phyloP scores from a whole-genome alignment of 257 asterid genomes.

The Oldenlandia corymbosa region DNA sequence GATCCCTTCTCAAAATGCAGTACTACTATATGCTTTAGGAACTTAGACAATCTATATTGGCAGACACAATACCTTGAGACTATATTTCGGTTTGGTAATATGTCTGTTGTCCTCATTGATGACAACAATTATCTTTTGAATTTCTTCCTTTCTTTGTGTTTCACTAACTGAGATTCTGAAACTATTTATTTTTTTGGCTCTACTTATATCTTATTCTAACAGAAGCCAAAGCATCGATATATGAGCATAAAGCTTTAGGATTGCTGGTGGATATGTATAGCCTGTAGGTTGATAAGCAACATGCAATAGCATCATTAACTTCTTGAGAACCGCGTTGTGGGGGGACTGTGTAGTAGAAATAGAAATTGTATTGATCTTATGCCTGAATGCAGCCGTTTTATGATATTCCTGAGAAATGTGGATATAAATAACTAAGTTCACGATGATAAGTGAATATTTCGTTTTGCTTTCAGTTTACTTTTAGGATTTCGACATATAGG shows the following conservation, averaged over 20 bases:
- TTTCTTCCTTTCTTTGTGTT: too few species aligned
- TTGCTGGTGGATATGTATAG: background rate
- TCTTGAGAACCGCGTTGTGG: too few species aligned
- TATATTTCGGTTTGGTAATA: background rate
- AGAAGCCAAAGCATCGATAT: background rate
- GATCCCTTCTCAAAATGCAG: background rate
- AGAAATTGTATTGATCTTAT: background rate
- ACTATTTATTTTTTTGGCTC: too few species aligned
- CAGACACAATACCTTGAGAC: background rate
- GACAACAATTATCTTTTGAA: background rate
- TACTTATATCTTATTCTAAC: background rate
- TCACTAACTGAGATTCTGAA: background rate
- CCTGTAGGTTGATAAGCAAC: background rate
- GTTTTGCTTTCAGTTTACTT: background rate
- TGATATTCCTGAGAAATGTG: background rate
- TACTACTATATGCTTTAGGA: background rate
- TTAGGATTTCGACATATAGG: background rate
- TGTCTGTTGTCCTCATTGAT: background rate
- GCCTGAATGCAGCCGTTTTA: background rate
- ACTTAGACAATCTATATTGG: background rate
- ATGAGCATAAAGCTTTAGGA: background rate
- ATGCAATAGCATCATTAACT: background rate
- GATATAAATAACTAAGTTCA: background rate
- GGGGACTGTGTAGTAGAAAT: too few species aligned
- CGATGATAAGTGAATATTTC: background rate